Evolutionary conservation across 2,329 filamentous ascomycete species (phyloP), one percentile per base, ranked within the genome.

Genomic region (Talaromyces albobiverticillius): DNA sequence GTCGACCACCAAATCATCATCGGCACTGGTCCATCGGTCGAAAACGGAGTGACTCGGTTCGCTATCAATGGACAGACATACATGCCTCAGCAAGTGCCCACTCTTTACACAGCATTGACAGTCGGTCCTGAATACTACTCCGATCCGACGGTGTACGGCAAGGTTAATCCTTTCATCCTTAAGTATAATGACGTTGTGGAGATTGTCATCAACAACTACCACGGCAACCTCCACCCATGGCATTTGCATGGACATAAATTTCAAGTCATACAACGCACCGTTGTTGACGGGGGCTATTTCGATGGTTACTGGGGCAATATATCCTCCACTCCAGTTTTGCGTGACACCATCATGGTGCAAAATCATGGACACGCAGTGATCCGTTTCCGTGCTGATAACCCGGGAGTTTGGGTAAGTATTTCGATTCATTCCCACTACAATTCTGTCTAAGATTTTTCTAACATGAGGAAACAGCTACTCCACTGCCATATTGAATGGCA

Each of bases 11-110:
- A 67, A 43, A 66, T 71, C 9, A 56, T 67, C 6, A 10, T 71
- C 11, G 59, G 68, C 16, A 60, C 89, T 3, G 76, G 76, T 56
- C 88, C 89, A 82, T 79, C 84, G 62, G 85, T 87, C 57, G 78
- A 90, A 10, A 80, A 91, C 55, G 88, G 88, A 1, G 82, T 81
- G 25, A 61, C 59, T 22, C 65, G 66, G 25, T 85, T 83, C 57
- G 85, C 86, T 71, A 83, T 89, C 53, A 92, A 93, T 76, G 85
- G 89, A 69, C 82, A 90, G 59, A 90, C 88, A 26, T 95, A 92
- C 68, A 80, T 82, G 3, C 53, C 73, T 0, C 89, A 88, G 46
- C 89, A 89, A 67, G 90, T 95, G 0, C 91, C 90, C 0, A 85
- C 87, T 0, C 77, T 95, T 0, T 95, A 91, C 76, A 90, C 87